phyloP scores from a whole-genome alignment of 257 asterid genomes.

The Solanum ossicruentum region DNA sequence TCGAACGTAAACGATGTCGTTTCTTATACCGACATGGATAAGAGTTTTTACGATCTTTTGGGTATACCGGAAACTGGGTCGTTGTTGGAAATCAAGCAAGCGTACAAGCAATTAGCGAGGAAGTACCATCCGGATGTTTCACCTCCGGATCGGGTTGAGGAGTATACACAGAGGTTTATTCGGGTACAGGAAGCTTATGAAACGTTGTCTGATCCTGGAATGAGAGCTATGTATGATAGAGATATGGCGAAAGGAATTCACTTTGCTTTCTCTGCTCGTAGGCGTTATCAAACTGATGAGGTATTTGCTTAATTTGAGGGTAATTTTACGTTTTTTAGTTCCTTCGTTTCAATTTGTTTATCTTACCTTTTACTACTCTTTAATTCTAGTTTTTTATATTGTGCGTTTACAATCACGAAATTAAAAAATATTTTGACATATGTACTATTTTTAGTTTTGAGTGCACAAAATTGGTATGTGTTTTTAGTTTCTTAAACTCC shows the following conservation, averaged over 20 bases:
- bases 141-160: constrained; percentile 73
- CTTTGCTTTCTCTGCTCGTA: constrained; percentile 35
- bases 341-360: too few species aligned
- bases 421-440: not conserved
- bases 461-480: too few species aligned
- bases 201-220: constrained; percentile 66
- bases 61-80: constrained; percentile 62
- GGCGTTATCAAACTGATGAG: constrained; percentile 32
- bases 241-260: constrained; percentile 44
- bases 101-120: constrained; percentile 77
- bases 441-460: not conserved
- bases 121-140: constrained; percentile 95
- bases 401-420: not conserved
- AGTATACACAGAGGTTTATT: constrained; percentile 55
- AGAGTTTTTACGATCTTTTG: constrained; percentile 49
- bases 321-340: not conserved
- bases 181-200: constrained; percentile 85
- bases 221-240: constrained; percentile 53
- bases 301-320: constrained; percentile 1
- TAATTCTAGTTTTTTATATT: not conserved
- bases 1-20: not conserved
- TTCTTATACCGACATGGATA: not conserved
- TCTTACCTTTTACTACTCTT: not conserved
- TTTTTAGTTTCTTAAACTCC: too few species aligned
- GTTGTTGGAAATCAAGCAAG: constrained; percentile 57